A percentile compares a stretch with the other conserved stretches of the same genome.
These are phyloP conservation scores for Mycocentrospora acerina DNA, from an alignment of 2,329 filamentous ascomycete species.

Conservation along the genomic window DNA sequence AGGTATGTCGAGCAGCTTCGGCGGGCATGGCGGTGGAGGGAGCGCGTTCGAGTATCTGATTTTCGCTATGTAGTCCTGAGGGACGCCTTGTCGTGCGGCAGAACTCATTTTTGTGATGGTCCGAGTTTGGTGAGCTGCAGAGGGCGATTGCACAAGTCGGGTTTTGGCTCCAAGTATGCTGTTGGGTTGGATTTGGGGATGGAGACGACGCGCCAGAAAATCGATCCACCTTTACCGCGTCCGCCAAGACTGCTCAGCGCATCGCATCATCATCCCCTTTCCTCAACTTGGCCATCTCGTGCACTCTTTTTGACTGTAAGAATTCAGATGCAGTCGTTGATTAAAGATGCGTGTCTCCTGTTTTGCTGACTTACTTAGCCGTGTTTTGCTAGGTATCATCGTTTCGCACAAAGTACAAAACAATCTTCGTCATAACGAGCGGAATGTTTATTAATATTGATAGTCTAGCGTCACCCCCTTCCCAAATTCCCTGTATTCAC, in stretches of 20 bases:
- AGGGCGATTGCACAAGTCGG: slow-evolving; percentile 7
- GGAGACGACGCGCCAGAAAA: slow-evolving; percentile 20
- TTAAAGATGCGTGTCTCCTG: too few relatives aligned
- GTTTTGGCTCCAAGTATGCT: slow-evolving; percentile 30
- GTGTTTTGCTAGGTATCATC: too few relatives aligned
- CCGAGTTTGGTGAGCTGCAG: slow-evolving; percentile 2
- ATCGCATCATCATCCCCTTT: background rate
- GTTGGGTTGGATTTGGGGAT: slow-evolving; percentile 1
- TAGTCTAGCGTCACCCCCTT: slow-evolving; percentile 19
- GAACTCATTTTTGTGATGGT: slow-evolving; percentile 21
- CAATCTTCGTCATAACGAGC: slow-evolving; percentile 17
- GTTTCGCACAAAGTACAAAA: background rate
- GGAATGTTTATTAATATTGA: slow-evolving; percentile 32
- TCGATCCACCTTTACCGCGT: slow-evolving; percentile 13
- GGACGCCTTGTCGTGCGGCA: slow-evolving; percentile 50
- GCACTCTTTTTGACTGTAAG: too few relatives aligned
- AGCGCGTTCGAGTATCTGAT: slow-evolving; percentile 95
- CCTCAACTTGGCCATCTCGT: background rate
- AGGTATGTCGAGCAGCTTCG: slow-evolving; percentile 95
- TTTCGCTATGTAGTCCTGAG: slow-evolving; percentile 96
- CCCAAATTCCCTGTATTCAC: slow-evolving; percentile 16
- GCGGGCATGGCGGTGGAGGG: slow-evolving; percentile 88
- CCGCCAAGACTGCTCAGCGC: slow-evolving; percentile 18
- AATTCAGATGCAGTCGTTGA: too few relatives aligned
- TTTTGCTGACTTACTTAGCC: too few relatives aligned